A percentile compares a stretch with the other conserved stretches of the same genome.
These are phyloP conservation scores for Fusarium tupiense DNA, from an alignment of 2,329 filamentous ascomycete genomes.

Conservation along the genomic window DNA sequence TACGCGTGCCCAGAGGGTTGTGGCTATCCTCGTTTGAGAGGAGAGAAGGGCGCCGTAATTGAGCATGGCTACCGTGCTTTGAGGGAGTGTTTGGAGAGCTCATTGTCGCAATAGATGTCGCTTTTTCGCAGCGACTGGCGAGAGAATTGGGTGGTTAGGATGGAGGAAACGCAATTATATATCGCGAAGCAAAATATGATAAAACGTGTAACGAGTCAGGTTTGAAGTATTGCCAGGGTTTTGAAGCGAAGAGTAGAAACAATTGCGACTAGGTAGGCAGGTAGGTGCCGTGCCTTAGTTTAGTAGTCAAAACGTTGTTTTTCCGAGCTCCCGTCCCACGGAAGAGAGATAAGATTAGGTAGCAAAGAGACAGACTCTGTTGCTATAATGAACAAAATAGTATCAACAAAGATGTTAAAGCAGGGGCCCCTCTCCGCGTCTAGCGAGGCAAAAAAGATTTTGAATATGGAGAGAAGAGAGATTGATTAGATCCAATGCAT, in stretches of 20 bases:
- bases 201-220: conserved; percentile 18
- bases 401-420: not conserved
- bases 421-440: not conserved
- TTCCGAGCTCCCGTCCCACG: conserved; percentile 10
- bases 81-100: conserved; percentile 45
- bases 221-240: conserved; percentile 14
- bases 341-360: conserved; percentile 11
- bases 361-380: not conserved
- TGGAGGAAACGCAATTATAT: not conserved
- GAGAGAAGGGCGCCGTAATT: conserved; percentile 46
- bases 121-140: conserved; percentile 14
- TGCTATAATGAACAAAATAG: not conserved
- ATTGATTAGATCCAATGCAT: conserved; percentile 39
- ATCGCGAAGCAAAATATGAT: conserved; percentile 2
- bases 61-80: conserved; percentile 32
- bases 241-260: conserved; percentile 24
- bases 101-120: conserved; percentile 38
- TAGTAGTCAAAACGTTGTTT: conserved; percentile 28
- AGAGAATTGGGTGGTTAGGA: not conserved
- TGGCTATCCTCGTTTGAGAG: conserved; percentile 48
- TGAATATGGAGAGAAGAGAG: conserved; percentile 3
- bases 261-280: conserved; percentile 11
- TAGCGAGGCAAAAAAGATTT: conserved; percentile 7
- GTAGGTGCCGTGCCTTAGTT: not conserved
- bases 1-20: conserved; percentile 49